Base-by-base conservation (phyloP, 768 basidiomycete species). In the Trametes punicea region DNA sequence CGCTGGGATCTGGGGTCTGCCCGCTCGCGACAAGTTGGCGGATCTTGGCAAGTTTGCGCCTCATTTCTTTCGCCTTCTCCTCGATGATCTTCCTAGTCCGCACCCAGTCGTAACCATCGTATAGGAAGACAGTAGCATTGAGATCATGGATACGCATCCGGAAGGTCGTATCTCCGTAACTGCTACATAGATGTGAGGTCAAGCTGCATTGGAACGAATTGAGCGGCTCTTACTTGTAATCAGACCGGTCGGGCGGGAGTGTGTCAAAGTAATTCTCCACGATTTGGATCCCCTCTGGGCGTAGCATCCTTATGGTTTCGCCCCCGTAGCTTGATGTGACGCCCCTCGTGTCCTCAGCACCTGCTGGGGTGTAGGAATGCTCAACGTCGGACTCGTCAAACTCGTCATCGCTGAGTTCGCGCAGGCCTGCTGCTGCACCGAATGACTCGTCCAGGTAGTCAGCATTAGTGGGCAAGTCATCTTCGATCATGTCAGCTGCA, bases 91-190 rank as follows among this genome's bases (percentile, higher is more conserved):
- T 86, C 29, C 96, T 85, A 3, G 97, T 99, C 45, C 78, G 78
- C 1, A 67, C 71, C 95, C 97, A 99, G 67, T 99, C 97, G 64
- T 94, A 99, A 2, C 97, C 97, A 54, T 94, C 92, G 66, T 97
- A 90, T 3, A 99, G 77, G 48, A 85, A 79, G 21, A 98, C 64
- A 1, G 79, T 79, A 45, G 89, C 69, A 61, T 89, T 79, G 51
- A 81, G 83, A 39, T 88, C 72, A 39, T 79, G 75, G 4, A 91
- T 63, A 23, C 83, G 77, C 54, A 88, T 64, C 26, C 73, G 78
- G n/a, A 84, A 57, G 23, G 68, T 74, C 7, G 80, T 79, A 29
- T 80, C 77, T 10, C 76, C 77, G 26, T 69, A 62, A 41, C 80
- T 83, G 49, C 6, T 3, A 5, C 11, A 15, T 26, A 5, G 15